These are phyloP conservation scores for Fraxinus cuspidata DNA, from an alignment of 257 asterid species.

Conservation along the genomic window DNA sequence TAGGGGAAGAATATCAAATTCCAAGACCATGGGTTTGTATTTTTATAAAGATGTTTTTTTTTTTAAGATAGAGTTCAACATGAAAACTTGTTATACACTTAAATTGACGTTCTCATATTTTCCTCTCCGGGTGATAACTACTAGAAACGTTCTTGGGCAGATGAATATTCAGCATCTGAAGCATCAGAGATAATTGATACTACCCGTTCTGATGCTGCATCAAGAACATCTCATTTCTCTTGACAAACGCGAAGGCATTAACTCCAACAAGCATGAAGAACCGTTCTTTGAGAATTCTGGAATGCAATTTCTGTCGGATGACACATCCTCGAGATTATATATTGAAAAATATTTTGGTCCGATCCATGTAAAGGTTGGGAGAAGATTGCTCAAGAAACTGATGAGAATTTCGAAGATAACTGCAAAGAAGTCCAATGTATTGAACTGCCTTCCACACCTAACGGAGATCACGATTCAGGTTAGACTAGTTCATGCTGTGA, in stretches of 20 bases:
- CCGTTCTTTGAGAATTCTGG: slow-evolving; percentile 54
- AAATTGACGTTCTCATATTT: slow-evolving; percentile 4
- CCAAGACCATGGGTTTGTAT: slow-evolving; percentile 56
- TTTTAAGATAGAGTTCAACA: slow-evolving; percentile 12
- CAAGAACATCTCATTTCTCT: slow-evolving; percentile 44
- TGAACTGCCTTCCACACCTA: slow-evolving; percentile 41
- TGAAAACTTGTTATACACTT: not conserved
- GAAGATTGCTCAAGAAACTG: slow-evolving; percentile 51
- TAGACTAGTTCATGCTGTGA: slow-evolving; percentile 7
- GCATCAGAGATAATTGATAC: slow-evolving; percentile 64
- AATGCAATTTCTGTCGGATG: slow-evolving; percentile 66
- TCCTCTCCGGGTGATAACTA: slow-evolving; percentile 47
- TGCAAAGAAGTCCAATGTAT: slow-evolving; percentile 70
- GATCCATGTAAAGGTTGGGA: slow-evolving; percentile 93
- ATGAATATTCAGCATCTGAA: slow-evolving; percentile 72
- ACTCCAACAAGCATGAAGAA: slow-evolving; percentile 41
- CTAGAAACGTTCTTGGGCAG: slow-evolving; percentile 49
- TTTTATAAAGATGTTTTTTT: not conserved
- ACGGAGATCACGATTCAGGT: slow-evolving; percentile 34
- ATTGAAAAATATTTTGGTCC: slow-evolving; percentile 95
- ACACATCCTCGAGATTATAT: slow-evolving; percentile 68
- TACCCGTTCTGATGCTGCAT: slow-evolving; percentile 43
- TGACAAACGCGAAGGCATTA: slow-evolving; percentile 39
- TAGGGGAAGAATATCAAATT: slow-evolving; percentile 34
- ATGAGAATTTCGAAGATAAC: slow-evolving; percentile 40